Evolutionary conservation across 2,329 filamentous ascomycete genomes (phyloP), one percentile per base, ranked within the genome.

Genomic region (Chalaropsis thielavioides): DNA sequence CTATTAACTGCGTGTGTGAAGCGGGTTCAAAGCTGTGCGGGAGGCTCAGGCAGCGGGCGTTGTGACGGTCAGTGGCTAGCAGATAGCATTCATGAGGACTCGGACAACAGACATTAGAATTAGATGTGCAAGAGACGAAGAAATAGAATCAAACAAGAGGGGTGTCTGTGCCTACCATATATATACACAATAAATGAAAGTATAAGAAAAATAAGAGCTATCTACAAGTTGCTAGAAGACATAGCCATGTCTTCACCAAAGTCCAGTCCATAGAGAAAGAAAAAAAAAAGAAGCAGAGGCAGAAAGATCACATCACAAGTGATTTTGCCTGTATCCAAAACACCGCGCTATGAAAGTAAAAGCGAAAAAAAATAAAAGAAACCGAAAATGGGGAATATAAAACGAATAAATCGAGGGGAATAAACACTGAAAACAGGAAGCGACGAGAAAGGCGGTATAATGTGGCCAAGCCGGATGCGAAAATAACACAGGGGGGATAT

Each of bases 331-430:
- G 24, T 58, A 58, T 31, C 54, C 54, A 3, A 58, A 58, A 58
- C 54, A 58, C 54, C 54, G 17, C 54, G 54, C 54, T 58, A 58
- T 58, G 54, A 38, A 58, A 63, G 41, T 58, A 27, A 38, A 58
- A 63, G 41, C 41, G n/a, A 66, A 63, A 46, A 54, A 31, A 65
- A 49, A 64, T 31, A 62, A 44, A 49, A 62, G 64, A 46, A 49
- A 43, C 17, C 41, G 54, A n/a, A n/a, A 51, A 62, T 54, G 13
- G 41, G 27, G 58, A 64, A 60, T 63, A 64, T 22, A 35, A 66
- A 27, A 15, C 38, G 15, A 49, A 61, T 38, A 38, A 38, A 66
- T n/a, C 59, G 24, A 61, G 54, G 19, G 22, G 54, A 62, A 61
- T 58, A 35, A 46, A 46, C 35, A 38, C 35, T 38, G 40, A 24